Percentiles rank a stretch among this genome's conserved stretches.
Conservation (phyloP, 2,329 filamentous ascomycete species). For the Pseudogymnoascus sp. region DNA sequence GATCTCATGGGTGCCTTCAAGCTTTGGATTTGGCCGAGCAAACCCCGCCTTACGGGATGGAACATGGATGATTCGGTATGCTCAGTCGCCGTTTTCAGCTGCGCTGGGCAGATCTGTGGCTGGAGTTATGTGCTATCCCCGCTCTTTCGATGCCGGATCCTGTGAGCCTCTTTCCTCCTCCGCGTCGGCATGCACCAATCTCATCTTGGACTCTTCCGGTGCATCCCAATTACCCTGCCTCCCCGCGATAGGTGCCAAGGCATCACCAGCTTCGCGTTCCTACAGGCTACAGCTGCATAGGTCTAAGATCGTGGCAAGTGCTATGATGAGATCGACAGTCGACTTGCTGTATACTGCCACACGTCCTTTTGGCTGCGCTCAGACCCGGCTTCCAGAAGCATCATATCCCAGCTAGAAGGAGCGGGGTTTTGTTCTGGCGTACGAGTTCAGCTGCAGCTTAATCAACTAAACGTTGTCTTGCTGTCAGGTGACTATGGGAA, state of each 20-base stretch:
- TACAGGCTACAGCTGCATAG: neutral
- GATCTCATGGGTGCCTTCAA: neutral
- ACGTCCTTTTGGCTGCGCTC: neutral
- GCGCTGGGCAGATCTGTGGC: conserved; percentile 1
- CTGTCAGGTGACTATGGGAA: neutral
- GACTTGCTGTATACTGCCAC: neutral
- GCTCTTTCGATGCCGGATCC: neutral
- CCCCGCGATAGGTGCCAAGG: neutral
- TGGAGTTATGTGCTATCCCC: neutral
- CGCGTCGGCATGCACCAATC: conserved; percentile 1
- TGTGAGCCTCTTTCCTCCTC: neutral
- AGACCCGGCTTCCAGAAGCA: neutral
- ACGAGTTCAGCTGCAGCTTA: neutral
- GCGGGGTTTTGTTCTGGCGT: neutral
- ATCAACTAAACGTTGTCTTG: neutral
- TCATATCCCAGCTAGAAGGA: neutral
- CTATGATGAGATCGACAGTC: neutral
- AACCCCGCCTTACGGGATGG: neutral
- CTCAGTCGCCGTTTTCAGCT: neutral
- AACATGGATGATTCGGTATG: neutral
- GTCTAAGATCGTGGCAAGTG: neutral
- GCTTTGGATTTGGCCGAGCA: conserved; percentile 2
- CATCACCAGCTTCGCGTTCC: neutral
- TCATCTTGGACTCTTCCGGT: neutral
- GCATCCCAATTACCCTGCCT: conserved; percentile 2